A percentile compares a stretch with the other conserved stretches of the same genome.
These are phyloP conservation scores for Linanthus parryae DNA, from an alignment of 148 eudicot species.

Conservation along the genomic window DNA sequence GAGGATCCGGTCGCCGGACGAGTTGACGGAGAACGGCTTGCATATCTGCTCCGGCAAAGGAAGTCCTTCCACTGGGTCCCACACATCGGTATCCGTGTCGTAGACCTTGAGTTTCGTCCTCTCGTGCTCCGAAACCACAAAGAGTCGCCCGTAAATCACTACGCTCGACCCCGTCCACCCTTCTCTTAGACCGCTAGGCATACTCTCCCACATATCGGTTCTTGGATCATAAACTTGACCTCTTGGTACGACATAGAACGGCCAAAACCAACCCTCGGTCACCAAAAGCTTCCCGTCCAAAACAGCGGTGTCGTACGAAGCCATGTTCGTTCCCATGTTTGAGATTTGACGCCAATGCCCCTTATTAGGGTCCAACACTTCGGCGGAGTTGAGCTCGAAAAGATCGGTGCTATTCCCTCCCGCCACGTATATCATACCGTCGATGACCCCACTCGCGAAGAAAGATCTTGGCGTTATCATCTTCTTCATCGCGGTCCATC, in stretches of 20 bases:
- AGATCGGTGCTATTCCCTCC: constrained; percentile 80
- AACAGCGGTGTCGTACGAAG: constrained; percentile 84
- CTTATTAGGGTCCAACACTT: constrained; percentile 57
- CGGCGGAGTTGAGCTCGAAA: constrained; percentile 85
- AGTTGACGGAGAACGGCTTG: constrained; percentile 77
- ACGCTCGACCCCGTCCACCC: constrained; percentile 98
- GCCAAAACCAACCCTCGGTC: constrained; percentile 99
- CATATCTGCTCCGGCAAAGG: constrained; percentile 87
- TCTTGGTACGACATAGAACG: constrained; percentile 78
- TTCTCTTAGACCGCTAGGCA: constrained; percentile 80
- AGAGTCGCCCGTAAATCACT: constrained; percentile 62
- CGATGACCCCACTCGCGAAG: constrained; percentile 76
- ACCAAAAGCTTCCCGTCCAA: constrained; percentile 79
- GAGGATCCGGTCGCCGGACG: constrained; percentile 45
- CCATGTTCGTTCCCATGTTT: constrained; percentile 72
- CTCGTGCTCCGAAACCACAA: constrained; percentile 91
- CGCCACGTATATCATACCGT: constrained; percentile 80
- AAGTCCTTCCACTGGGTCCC: constrained; percentile 83
- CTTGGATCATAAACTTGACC: constrained; percentile 87
- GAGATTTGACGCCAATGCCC: constrained; percentile 64
- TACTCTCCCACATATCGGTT: constrained; percentile 69
- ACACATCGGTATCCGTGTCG: constrained; percentile 49
- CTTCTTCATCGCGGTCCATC: constrained; percentile 84
- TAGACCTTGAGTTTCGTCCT: constrained; percentile 89
- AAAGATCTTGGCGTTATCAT: constrained; percentile 82